phyloP scores from a whole-genome alignment of 2,329 filamentous ascomycete species.

The Lecanicillium sp. region DNA sequence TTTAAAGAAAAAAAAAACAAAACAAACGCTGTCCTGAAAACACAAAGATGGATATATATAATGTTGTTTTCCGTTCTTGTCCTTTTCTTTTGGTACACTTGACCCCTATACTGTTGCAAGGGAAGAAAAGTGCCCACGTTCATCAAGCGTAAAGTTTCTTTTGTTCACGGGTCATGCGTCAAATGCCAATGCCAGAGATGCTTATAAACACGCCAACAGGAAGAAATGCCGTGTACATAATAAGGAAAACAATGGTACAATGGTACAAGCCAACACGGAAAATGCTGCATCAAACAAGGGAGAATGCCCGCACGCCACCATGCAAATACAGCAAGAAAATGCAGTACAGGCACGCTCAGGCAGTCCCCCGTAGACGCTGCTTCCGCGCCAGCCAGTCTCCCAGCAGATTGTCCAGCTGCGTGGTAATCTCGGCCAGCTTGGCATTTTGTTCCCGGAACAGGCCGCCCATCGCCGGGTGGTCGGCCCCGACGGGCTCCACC shows the following conservation, averaged over 20 bases:
- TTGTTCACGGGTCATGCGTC: too few relatives aligned
- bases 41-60: not conserved
- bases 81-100: constrained; percentile 18
- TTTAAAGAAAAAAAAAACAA: too few relatives aligned
- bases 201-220: too few relatives aligned
- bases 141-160: constrained; percentile 13
- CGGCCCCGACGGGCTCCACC: constrained; percentile 68
- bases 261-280: too few relatives aligned
- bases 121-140: constrained; percentile 5
- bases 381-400: constrained; percentile 73
- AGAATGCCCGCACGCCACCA: too few relatives aligned
- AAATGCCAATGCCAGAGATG: too few relatives aligned
- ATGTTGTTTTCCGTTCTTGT: not conserved
- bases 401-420: constrained; percentile 81
- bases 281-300: too few relatives aligned
- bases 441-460: constrained; percentile 85
- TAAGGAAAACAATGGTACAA: too few relatives aligned
- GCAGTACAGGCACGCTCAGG: constrained; percentile 25
- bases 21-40: not conserved
- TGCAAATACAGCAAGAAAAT: too few relatives aligned
- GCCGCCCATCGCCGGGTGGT: constrained; percentile 75
- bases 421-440: constrained; percentile 79
- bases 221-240: too few relatives aligned
- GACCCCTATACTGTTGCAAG: constrained; percentile 13
- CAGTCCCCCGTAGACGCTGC: constrained; percentile 51